A percentile compares a stretch with the other conserved stretches of the same genome.
phyloP scores from a whole-genome alignment of 148 eudicot species.

The Camellia lanceoleosa region DNA sequence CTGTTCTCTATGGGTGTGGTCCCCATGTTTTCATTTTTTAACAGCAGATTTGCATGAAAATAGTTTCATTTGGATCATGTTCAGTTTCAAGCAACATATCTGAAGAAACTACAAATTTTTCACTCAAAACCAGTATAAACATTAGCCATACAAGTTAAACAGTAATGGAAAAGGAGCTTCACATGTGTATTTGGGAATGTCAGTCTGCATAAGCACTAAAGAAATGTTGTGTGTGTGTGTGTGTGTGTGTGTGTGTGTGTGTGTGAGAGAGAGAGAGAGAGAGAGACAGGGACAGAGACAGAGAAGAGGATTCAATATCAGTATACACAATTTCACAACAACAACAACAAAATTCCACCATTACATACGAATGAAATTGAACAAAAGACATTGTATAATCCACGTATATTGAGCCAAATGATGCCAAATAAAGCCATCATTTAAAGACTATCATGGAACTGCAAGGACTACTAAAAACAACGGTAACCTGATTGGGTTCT shows the following conservation, averaged over 20 bases:
- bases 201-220: not conserved
- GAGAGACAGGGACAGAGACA: not conserved
- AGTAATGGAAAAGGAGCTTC: not conserved
- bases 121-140: not conserved
- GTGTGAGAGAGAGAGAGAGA: too few species aligned
- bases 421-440: constrained; percentile 2
- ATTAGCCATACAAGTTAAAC: not conserved
- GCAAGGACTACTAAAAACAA: constrained; percentile 7
- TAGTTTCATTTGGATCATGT: not conserved
- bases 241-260: too few species aligned
- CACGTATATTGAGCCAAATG: not conserved
- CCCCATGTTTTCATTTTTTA: not conserved
- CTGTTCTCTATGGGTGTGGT: not conserved
- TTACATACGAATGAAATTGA: not conserved
- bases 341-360: not conserved
- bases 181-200: not conserved
- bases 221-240: not conserved
- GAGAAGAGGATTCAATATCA: not conserved
- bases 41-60: not conserved
- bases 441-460: not conserved
- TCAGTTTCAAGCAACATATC: not conserved
- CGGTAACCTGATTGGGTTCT: constrained; percentile 65
- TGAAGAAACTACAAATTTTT: not conserved
- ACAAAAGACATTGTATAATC: too few species aligned
- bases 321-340: not conserved